Percentiles rank a stretch among this genome's conserved stretches.
Evolutionary conservation across 331 rosid species (phyloP).

Genomic region (Arachis monticola): DNA sequence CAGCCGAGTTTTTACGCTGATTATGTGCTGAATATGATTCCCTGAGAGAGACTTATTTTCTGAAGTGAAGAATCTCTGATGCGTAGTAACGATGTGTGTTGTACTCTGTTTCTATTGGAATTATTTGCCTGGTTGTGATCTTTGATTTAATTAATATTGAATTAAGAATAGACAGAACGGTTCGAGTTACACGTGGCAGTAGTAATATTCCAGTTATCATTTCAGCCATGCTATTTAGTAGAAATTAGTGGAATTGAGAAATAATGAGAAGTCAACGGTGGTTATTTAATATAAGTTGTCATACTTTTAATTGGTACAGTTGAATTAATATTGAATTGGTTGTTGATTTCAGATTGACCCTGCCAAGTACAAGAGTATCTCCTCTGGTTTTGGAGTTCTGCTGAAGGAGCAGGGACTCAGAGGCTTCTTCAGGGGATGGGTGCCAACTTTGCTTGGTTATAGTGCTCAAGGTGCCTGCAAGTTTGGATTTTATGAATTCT

Average conservation of each 20-base stretch:
- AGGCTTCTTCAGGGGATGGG: conserved; percentile 97
- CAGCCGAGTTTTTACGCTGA: not conserved
- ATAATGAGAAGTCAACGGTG: too few species aligned
- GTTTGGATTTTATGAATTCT: conserved; percentile 93
- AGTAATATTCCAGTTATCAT: too few species aligned
- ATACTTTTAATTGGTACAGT: too few species aligned
- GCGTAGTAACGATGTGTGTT: not conserved
- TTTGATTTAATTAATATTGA: conserved; percentile 7
- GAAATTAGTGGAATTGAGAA: too few species aligned
- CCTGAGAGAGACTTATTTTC: too few species aligned
- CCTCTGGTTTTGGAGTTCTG: conserved; percentile 91
- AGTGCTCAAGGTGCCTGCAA: conserved; percentile 99
- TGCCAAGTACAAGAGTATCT: conserved; percentile 74
- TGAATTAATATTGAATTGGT: conserved; percentile 1
- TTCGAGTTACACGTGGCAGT: too few species aligned
- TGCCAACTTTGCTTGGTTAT: conserved; percentile 92
- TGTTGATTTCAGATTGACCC: conserved; percentile 79
- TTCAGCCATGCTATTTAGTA: too few species aligned
- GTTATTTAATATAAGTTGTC: too few species aligned
- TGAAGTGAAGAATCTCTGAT: conserved; percentile 3
- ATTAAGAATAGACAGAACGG: not conserved
- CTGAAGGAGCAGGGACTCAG: conserved; percentile 86
- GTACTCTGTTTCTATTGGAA: not conserved
- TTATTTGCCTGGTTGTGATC: not conserved
- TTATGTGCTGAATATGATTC: not conserved